Percentiles rank a stretch among this genome's conserved stretches.
Evolutionary conservation across 805 yeast species (phyloP).

Genomic region (Starmerella cellae): DNA sequence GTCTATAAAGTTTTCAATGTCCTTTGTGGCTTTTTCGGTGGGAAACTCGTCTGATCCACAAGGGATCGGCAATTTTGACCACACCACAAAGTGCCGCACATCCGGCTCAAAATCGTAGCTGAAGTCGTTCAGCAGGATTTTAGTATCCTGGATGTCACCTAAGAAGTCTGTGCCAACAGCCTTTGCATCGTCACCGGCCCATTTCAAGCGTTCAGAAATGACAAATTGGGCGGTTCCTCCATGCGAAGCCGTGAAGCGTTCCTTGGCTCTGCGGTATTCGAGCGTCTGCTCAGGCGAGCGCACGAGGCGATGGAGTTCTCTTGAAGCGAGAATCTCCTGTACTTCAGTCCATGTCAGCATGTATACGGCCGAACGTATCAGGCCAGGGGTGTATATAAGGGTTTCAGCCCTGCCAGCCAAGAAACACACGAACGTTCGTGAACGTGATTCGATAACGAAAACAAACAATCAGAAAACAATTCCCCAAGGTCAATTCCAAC

Average conservation of each 20-base stretch:
- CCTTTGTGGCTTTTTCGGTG: conserved; percentile 27
- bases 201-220: conserved; percentile 19
- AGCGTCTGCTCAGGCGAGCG: conserved; percentile 23
- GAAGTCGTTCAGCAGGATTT: conserved; percentile 40
- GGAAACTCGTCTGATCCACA: conserved; percentile 31
- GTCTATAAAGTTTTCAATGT: conserved; percentile 32
- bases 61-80: conserved; percentile 39
- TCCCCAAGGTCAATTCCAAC: too few relatives aligned
- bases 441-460: too few relatives aligned
- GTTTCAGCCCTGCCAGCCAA: too few relatives aligned
- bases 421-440: too few relatives aligned
- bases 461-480: too few relatives aligned
- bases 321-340: conserved; percentile 9
- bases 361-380: not conserved
- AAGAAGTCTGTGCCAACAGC: conserved; percentile 12
- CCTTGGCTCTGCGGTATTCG: conserved; percentile 22
- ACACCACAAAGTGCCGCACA: conserved; percentile 41
- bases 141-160: conserved; percentile 28
- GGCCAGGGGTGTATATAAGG: too few relatives aligned
- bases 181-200: conserved; percentile 19
- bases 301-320: conserved; percentile 19
- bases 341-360: conserved; percentile 17
- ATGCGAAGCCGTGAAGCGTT: conserved; percentile 9
- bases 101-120: conserved; percentile 41
- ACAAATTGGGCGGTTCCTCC: conserved; percentile 23